These are phyloP conservation scores for Aspergillus sclerotioniger DNA, from an alignment of 495 filamentous ascomycete genomes.

Conservation along the genomic window DNA sequence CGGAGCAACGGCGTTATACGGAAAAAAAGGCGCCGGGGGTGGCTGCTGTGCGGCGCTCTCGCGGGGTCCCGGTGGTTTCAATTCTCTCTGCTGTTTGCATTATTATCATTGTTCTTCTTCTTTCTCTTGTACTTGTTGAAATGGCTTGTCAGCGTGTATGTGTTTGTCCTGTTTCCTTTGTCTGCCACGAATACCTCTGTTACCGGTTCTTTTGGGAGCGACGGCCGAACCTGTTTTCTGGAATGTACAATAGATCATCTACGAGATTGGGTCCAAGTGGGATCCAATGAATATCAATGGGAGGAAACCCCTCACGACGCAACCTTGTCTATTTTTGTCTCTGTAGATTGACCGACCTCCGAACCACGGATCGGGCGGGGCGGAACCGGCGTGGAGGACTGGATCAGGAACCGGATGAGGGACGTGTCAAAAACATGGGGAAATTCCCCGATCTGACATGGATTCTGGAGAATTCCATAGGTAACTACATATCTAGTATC, in stretches of 20 bases:
- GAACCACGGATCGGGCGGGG: constrained; percentile 4
- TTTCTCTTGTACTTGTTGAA: neutral
- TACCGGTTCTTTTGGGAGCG: neutral
- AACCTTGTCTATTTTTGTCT: too few relatives aligned
- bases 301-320: neutral
- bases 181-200: constrained; percentile 5
- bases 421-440: neutral
- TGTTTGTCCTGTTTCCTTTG: neutral
- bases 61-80: constrained; percentile 2
- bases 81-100: neutral
- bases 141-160: neutral
- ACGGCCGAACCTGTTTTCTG: neutral
- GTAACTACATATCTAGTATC: too few relatives aligned
- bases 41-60: constrained; percentile 18
- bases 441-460: too few relatives aligned
- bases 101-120: neutral
- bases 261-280: neutral
- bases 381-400: neutral
- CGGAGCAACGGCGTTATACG: constrained; percentile 10
- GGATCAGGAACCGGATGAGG: neutral
- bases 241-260: constrained; percentile 1
- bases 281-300: neutral
- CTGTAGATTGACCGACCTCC: too few relatives aligned
- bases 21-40: constrained; percentile 4
- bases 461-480: too few relatives aligned